Evolutionary conservation across 2,329 filamentous ascomycete species (phyloP).

Genomic region (Aureobasidium leucospermi): DNA sequence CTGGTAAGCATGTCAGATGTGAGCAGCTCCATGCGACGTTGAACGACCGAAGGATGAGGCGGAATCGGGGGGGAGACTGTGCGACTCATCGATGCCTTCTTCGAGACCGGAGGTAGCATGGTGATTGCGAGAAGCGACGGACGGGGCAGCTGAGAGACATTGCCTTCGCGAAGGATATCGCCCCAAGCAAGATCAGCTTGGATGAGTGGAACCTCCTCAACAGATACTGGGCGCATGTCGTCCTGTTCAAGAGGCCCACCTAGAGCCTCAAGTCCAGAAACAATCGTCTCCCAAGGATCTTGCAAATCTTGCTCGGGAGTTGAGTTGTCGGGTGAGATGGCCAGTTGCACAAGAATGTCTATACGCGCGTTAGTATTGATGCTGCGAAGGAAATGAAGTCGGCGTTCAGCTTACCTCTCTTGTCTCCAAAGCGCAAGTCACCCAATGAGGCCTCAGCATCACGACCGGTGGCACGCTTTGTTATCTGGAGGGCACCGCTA

Average conservation of each 20-base stretch:
- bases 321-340: conserved; percentile 79
- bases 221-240: conserved; percentile 71
- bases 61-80: conserved; percentile 72
- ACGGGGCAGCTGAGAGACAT: conserved; percentile 74
- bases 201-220: conserved; percentile 90
- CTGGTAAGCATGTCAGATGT: conserved; percentile 97
- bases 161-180: conserved; percentile 84
- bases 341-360: conserved; percentile 77
- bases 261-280: conserved; percentile 88
- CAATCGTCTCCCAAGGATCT: conserved; percentile 94
- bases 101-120: conserved; percentile 64
- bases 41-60: conserved; percentile 88
- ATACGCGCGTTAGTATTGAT: not conserved
- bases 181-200: conserved; percentile 92
- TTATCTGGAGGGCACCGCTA: conserved; percentile 89
- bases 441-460: conserved; percentile 90
- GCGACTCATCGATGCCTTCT: conserved; percentile 21
- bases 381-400: not conserved
- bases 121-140: conserved; percentile 91
- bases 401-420: conserved; percentile 52
- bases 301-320: conserved; percentile 79
- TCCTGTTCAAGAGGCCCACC: conserved; percentile 82
- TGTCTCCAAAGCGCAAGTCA: conserved; percentile 91
- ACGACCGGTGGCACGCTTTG: conserved; percentile 87
- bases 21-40: conserved; percentile 92